Evolutionary conservation across 495 filamentous ascomycete species (phyloP), one percentile per base, ranked within the genome.

Genomic region (Aspergillus affinis): DNA sequence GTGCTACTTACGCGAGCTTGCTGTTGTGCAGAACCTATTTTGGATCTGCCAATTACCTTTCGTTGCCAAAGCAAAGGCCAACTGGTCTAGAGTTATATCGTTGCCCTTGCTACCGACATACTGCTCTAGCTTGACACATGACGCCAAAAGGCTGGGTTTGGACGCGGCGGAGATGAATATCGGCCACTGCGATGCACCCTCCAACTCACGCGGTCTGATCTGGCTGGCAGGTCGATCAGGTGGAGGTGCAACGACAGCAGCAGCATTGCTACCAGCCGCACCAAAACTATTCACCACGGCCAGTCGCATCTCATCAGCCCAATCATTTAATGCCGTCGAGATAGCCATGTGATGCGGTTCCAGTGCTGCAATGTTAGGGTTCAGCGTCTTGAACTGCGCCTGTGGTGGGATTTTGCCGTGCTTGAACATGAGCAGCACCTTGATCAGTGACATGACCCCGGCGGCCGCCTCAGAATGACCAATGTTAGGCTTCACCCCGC

Each of bases 391-490:
- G 54, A 73, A 72, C 32, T 60, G 69, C 0, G 76, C 72, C 29
- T 75, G 78, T 2, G 58, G 54, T 0, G 72, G 72, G 5, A 79
- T 70, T 0, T 48, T 21, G 6, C 62, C 48, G 4, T 66, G 63
- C 13, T 74, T 45, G 29, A 77, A 65, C 32, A 84, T 78, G 67
- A 79, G 77, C 19, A 78, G 55, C 5, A 78, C 53, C 58, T 82
- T 82, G 15, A 81, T 65, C 19, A 84, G 57, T 6, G 60, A 67
- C 8, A 71, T 69, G 0, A 81, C 64, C 5, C 81, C 81, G 0
- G 78, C 72, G 5, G 81, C 69, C 4, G 57, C 68, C 63, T 84
- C 80, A 0, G 67, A 65, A 53, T 84, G 81, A 1, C 81, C 81
- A 48, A 83, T 72, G 48, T 74, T 72, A 3, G 55, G 71, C 59